Evolutionary conservation across 139 green algal species (phyloP), one percentile per base, ranked within the genome.

Genomic region (Ulvella scutata): DNA sequence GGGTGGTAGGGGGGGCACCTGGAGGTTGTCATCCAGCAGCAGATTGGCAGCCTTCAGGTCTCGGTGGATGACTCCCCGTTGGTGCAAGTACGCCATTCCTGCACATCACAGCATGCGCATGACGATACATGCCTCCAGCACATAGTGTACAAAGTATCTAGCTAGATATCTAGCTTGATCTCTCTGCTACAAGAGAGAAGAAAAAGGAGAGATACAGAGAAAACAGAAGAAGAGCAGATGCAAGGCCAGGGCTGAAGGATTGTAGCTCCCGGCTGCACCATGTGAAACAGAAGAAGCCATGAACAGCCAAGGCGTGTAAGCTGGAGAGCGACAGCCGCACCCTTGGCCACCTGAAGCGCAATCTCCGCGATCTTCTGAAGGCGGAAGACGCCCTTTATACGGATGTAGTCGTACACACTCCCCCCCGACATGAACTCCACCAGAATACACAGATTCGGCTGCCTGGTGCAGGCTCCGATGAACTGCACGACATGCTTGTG

Each of bases 401-500:
- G 88, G 23, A 97, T 85, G 83, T 91, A 94, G 75, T 98, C 91
- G 82, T 96, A 97, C n/a, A 98, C 84, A 33, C 83, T 93, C 72
- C 95, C 95, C 35, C 93, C 87, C 26, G 78, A 82, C 95, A 99
- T 99, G 87, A 91, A 99, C 85, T 99, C 95, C 73, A 97, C 97
- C 37, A 99, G 91, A 61, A 99, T 98, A 82, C 93, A 98, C 59
- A 99, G 84, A 80, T 97, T 97, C 72, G 94, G 94, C 74, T 89
- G 91, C 38, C 89, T 87, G 7, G 95, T 99, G 88, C 94, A 97
- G 0, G 95, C 95, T 33, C 95, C 95, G 44, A 98, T 98, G 83
- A 99, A 98, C 83, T 98, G 92, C 29, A 99, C 92, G 59, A 99
- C 90, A 72, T 98, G 98, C 76, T 95, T 95, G 86, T 99, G 95